Conservation (phyloP, 2,329 filamentous ascomycete genomes). For the Penicillium sp. region DNA sequence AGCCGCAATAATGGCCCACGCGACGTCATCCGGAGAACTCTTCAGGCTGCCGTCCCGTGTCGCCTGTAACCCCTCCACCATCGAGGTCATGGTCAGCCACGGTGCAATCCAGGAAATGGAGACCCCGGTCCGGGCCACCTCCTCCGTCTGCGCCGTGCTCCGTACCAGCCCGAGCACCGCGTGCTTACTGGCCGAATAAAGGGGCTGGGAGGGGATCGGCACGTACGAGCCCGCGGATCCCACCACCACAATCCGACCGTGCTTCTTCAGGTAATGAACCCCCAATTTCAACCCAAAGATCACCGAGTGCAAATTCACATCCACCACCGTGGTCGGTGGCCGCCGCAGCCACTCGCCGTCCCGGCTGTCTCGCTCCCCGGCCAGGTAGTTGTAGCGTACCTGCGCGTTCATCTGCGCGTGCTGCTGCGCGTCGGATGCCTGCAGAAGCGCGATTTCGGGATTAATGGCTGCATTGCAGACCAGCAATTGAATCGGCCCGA, state of each 20-base stretch:
- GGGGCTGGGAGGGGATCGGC: constrained; percentile 21
- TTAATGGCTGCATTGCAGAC: constrained; percentile 23
- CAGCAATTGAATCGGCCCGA: constrained; percentile 15
- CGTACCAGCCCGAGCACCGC: constrained; percentile 20
- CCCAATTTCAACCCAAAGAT: constrained; percentile 20
- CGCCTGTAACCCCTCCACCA: constrained; percentile 16
- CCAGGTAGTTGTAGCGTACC: constrained; percentile 15
- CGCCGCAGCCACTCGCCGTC: constrained; percentile 1
- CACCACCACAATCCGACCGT: constrained; percentile 17
- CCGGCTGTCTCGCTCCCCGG: constrained; percentile 9
- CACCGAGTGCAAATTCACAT: constrained; percentile 17
- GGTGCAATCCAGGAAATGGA: constrained; percentile 20
- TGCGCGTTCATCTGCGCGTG: constrained; percentile 13
- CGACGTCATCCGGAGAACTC: constrained; percentile 18
- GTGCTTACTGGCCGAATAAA: constrained; percentile 24
- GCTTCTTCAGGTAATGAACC: constrained; percentile 22
- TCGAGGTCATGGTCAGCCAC: constrained; percentile 22
- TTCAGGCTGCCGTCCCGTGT: constrained; percentile 4
- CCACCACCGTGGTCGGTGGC: constrained; percentile 9
- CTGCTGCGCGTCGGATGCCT: constrained; percentile 1
- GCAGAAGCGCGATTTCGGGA: constrained; percentile 19
- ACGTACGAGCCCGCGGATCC: constrained; percentile 22
- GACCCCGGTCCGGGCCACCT: constrained; percentile 12
- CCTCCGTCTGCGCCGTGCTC: constrained; percentile 14
- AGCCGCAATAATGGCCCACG: constrained; percentile 18